Conservation (phyloP, 2,329 filamentous ascomycete genomes). For the Colletotrichum sp. region DNA sequence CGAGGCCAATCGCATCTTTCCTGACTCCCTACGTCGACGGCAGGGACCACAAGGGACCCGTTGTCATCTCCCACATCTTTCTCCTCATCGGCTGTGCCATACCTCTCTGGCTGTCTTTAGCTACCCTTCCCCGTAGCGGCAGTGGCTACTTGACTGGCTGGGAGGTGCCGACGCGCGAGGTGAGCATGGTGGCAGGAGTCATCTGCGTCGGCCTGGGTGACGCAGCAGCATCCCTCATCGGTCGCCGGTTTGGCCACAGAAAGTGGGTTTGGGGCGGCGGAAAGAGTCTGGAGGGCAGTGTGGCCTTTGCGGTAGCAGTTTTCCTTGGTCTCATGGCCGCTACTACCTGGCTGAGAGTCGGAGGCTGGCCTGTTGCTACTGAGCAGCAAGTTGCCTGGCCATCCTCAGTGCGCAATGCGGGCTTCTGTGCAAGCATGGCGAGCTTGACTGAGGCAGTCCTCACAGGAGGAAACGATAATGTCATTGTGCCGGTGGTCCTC, state of each 20-base stretch:
- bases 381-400: conserved; percentile 61
- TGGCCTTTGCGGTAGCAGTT: conserved; percentile 84
- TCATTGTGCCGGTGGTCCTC: conserved; percentile 89
- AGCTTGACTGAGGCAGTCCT: conserved; percentile 94
- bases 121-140: conserved; percentile 66
- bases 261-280: conserved; percentile 98
- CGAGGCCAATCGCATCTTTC: conserved; percentile 84
- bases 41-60: conserved; percentile 87
- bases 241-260: conserved; percentile 80
- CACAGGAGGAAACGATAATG: conserved; percentile 98
- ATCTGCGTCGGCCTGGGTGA: conserved; percentile 96
- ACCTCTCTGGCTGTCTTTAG: conserved; percentile 87
- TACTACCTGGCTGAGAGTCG: conserved; percentile 76
- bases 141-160: conserved; percentile 68
- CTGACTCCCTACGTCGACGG: conserved; percentile 94
- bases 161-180: conserved; percentile 76
- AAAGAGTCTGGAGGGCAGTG: conserved; percentile 88
- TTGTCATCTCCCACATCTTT: conserved; percentile 96
- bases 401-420: conserved; percentile 72
- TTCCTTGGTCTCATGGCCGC: conserved; percentile 74
- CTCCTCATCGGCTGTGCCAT: conserved; percentile 94
- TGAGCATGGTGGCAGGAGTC: conserved; percentile 91
- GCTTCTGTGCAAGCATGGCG: conserved; percentile 76
- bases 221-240: conserved; percentile 89
- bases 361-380: conserved; percentile 78